Conservation (phyloP, 495 filamentous ascomycete genomes). For the Tuber brumale region DNA sequence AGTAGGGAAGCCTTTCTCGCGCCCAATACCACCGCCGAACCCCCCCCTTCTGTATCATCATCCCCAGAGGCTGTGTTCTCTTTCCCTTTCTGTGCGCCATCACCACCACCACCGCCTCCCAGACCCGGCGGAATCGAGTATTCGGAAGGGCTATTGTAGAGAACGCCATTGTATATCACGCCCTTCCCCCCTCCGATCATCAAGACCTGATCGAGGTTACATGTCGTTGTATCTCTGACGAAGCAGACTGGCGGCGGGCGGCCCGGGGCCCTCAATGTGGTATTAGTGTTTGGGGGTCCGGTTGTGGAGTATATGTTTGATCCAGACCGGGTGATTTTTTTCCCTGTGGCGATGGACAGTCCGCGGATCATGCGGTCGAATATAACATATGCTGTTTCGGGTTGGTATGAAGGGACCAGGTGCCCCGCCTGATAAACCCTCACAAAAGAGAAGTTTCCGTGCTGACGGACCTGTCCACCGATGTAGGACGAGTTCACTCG, state of each 20-base stretch:
- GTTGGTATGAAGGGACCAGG: slow-evolving; percentile 64
- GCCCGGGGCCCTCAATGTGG: slow-evolving; percentile 45
- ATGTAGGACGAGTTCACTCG: slow-evolving; percentile 50
- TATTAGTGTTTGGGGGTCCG: slow-evolving; percentile 50
- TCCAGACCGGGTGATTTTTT: slow-evolving; percentile 17
- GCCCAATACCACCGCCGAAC: not conserved
- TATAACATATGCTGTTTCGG: slow-evolving; percentile 53
- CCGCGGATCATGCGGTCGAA: slow-evolving; percentile 56
- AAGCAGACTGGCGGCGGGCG: slow-evolving; percentile 53
- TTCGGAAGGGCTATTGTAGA: slow-evolving; percentile 49
- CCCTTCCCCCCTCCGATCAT: slow-evolving; percentile 47
- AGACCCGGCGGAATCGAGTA: slow-evolving; percentile 36
- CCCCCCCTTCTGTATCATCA: not conserved
- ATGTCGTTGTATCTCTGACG: slow-evolving; percentile 51
- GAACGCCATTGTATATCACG: slow-evolving; percentile 49
- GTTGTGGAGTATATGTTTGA: slow-evolving; percentile 48
- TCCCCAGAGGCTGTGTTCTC: not conserved
- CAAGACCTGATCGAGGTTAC: slow-evolving; percentile 47
- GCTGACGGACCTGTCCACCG: slow-evolving; percentile 61
- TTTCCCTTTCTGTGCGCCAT: not conserved
- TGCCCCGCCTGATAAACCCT: slow-evolving; percentile 67
- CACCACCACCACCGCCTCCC: not conserved
- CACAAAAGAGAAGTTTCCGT: slow-evolving; percentile 62
- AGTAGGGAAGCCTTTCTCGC: not conserved
- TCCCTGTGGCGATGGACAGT: slow-evolving; percentile 57